Base-by-base conservation (phyloP, 176 grass and related monocot genomes). In the Aegilops tauschii region DNA sequence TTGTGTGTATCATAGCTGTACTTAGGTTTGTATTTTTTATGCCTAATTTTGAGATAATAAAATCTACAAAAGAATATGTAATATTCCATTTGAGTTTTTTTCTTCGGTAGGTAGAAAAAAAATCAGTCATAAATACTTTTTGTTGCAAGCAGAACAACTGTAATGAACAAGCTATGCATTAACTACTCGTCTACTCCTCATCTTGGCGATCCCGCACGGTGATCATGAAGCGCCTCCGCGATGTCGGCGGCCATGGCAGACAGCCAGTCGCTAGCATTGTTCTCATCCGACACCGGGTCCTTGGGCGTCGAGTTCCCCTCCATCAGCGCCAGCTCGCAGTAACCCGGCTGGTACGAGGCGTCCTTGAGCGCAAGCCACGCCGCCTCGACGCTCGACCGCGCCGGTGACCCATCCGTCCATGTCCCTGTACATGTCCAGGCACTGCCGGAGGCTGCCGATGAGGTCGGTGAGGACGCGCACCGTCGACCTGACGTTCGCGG, bases 241-340 rank as follows among this genome's bases (percentile, higher is more conserved):
- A 73, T 73, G 37, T 73, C 70, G 70, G 42, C 25, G 70, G 39
- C 70, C 70, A 73, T 73, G 70, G 37, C 70, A 40, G 70, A 4
- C 1, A 73, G n/a, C 37, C 42, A 12, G 37, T 44, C 11, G 70
- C 42, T 73, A 40, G 21, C 25, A 21, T 14, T 44, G 70, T 73
- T 73, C 70, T 45, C 70, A 21, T 73, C 70, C 0, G 2, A 73
- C 9, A 73, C 0, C 0, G 70, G 70, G 70, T 73, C 37, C n/a
- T 73, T 73, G 37, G 12, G 11, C 9, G 70, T 45, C 21, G 4
- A 49, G 45, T 25, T 73, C 3, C 70, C 42, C 39, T 73, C 11
- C 12, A 5, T 12, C 5, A 73, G 2, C 37, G n/a, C 39, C 12
- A 73, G 5, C 11, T 73, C 70, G 5, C 69, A 42, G 69, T 42